Percentiles rank a stretch among this genome's conserved stretches.
Evolutionary conservation across 768 basidiomycete species (phyloP).

Genomic region (Hericium alpestre): DNA sequence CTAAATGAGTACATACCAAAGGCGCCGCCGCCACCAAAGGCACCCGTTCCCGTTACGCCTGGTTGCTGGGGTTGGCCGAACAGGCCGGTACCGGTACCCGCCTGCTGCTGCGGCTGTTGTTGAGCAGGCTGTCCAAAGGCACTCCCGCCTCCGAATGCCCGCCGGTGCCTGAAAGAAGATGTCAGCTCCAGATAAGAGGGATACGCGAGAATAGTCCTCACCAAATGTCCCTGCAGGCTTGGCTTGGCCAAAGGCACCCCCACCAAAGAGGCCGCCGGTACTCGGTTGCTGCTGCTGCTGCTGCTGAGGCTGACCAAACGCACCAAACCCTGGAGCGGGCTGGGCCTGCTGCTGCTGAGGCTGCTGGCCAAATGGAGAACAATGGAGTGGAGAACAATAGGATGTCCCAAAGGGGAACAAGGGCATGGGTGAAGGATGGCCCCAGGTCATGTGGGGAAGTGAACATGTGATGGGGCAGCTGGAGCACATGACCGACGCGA

Average conservation of each 20-base stretch:
- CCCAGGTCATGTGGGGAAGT: too few species aligned
- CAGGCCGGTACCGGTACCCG: conserved; percentile 17
- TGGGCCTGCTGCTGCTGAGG: conserved; percentile 27
- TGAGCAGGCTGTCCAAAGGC: conserved; percentile 17
- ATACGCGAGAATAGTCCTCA: not conserved
- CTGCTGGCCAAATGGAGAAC: conserved; percentile 21
- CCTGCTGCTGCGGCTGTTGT: conserved; percentile 21
- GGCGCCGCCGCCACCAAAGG: conserved; percentile 16
- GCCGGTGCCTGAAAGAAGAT: conserved; percentile 2
- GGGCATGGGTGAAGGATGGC: too few species aligned
- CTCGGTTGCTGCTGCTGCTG: conserved; percentile 20
- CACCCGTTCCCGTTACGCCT: not conserved
- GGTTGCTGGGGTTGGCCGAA: conserved; percentile 19
- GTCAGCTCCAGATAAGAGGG: not conserved
- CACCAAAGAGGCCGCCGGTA: conserved; percentile 19
- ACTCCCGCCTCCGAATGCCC: conserved; percentile 12
- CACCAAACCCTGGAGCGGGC: conserved; percentile 17
- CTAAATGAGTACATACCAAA: conserved; percentile 15
- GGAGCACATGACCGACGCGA: too few species aligned
- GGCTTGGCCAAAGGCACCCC: conserved; percentile 23
- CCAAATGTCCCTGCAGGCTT: conserved; percentile 18
- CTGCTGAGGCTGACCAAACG: conserved; percentile 23
- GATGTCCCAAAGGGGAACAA: too few species aligned
- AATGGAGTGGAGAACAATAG: too few species aligned
- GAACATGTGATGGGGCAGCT: too few species aligned